Base-by-base conservation (phyloP, 2,329 filamentous ascomycete genomes). In the Pleomassaria siparia region DNA sequence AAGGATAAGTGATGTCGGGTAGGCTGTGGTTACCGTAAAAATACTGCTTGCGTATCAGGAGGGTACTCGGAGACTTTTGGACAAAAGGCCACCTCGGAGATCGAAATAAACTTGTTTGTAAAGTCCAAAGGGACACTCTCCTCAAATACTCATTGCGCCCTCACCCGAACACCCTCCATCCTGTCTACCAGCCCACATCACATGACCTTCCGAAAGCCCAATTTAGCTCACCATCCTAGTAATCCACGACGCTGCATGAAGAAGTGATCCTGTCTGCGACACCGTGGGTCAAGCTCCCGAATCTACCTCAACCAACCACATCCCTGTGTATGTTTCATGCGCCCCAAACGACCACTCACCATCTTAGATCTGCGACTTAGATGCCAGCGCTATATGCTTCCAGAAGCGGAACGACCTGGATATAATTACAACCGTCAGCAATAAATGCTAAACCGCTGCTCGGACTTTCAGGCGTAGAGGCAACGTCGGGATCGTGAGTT, bases 311-410 rank as follows among this genome's bases (percentile, higher is more conserved):
- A 22, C 46, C 43, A 47, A 44, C 33, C 37, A 24, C 21, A 51
- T 44, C 53, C 53, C 39, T 53, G 53, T 25, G 20, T n/a, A 22
- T 43, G 53, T 56, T 56, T 56, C 53, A 56, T 32, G n/a, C 40
- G 4, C 29, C 22, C 26, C 25, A 24, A 4, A 40, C 26, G 3
- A 40, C 35, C 16, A 32, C n/a, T 32, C 35, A 37, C 7, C 35
- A 22, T 24, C 11, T n/a, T 6, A 6, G n/a, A 37, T 37, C 10
- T 13, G 18, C 18, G 12, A 37, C 20, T 20, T 6, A 6, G n/a
- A 22, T 22, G 7, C 10, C 20, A 37, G 35, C 15, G 8, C 10
- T 11, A 32, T 40, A 29, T n/a, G n/a, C 41, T 51, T 43, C 44
- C 42, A 51, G 49, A 48, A 51, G 35, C 18, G 6, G 35, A 44